A percentile compares a stretch with the other conserved stretches of the same genome.
These are phyloP conservation scores for Helianthus tuberosus DNA, from an alignment of 129 eudicot genomes.

Conservation along the genomic window DNA sequence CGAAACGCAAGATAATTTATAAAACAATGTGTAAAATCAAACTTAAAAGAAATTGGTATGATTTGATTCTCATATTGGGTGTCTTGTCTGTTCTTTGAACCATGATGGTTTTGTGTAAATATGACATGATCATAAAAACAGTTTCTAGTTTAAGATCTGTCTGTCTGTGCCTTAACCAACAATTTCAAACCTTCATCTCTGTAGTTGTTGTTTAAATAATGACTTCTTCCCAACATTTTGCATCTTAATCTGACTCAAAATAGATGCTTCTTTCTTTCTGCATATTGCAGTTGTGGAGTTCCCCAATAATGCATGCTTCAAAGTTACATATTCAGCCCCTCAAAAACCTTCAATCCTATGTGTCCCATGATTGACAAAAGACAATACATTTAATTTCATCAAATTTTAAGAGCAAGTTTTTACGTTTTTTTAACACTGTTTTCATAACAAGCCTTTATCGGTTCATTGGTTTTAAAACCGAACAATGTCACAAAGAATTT, in stretches of 20 bases:
- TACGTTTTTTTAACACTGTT: no score
- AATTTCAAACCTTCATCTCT: constrained; percentile 39
- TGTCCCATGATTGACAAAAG: background rate
- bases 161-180: constrained; percentile 38
- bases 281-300: constrained; percentile 33
- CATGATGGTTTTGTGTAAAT: constrained; percentile 33
- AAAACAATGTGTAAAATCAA: constrained; percentile 4
- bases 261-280: constrained; percentile 26
- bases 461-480: no score
- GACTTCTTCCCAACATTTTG: constrained; percentile 35
- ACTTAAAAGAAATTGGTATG: constrained; percentile 22
- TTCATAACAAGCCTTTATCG: no score
- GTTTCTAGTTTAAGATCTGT: constrained; percentile 22
- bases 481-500: no score
- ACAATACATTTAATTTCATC: background rate
- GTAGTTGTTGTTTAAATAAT: constrained; percentile 36
- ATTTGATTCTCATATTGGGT: constrained; percentile 45
- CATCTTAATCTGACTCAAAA: constrained; percentile 42
- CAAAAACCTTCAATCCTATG: constrained; percentile 19
- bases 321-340: constrained; percentile 35
- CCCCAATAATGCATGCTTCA: constrained; percentile 37
- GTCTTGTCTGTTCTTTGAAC: constrained; percentile 51
- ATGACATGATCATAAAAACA: constrained; percentile 32
- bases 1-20: background rate
- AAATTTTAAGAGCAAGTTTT: background rate